Evolutionary conservation across 2,329 filamentous ascomycete genomes (phyloP).

Genomic region (Raffaelea deltoideospora): DNA sequence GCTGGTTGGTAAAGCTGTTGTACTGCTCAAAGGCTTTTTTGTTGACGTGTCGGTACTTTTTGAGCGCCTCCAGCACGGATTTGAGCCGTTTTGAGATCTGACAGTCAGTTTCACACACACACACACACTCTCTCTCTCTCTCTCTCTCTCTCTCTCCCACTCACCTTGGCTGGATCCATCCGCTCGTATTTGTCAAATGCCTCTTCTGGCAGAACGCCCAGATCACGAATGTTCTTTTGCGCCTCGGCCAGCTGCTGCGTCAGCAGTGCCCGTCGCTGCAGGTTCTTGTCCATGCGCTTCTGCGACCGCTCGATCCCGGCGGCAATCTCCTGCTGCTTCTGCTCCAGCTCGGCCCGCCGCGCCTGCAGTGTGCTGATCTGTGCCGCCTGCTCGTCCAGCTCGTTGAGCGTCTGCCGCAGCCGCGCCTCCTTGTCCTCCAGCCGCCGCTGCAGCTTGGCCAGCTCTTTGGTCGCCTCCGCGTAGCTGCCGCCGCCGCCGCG

Average conservation of each 20-base stretch:
- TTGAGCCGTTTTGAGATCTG: conserved; percentile 56
- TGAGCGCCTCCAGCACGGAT: conserved; percentile 81
- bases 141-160: too few relatives aligned
- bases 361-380: conserved; percentile 41
- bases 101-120: background rate
- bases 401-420: conserved; percentile 58
- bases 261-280: conserved; percentile 72
- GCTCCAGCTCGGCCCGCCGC: conserved; percentile 48
- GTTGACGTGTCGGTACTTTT: conserved; percentile 97
- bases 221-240: conserved; percentile 75
- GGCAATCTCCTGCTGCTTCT: conserved; percentile 60
- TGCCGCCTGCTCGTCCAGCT: conserved; percentile 40
- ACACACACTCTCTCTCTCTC: too few relatives aligned
- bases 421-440: conserved; percentile 52
- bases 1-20: conserved; percentile 87
- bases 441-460: conserved; percentile 59
- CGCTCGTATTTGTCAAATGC: conserved; percentile 83
- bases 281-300: conserved; percentile 80
- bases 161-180: conserved; percentile 62
- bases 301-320: conserved; percentile 70
- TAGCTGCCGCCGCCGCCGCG: conserved; percentile 44
- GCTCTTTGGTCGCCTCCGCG: conserved; percentile 64
- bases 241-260: conserved; percentile 66
- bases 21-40: conserved; percentile 99
- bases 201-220: conserved; percentile 87